phyloP scores from a whole-genome alignment of 1,284 basidiomycete species.

The Puccinia hordei region DNA sequence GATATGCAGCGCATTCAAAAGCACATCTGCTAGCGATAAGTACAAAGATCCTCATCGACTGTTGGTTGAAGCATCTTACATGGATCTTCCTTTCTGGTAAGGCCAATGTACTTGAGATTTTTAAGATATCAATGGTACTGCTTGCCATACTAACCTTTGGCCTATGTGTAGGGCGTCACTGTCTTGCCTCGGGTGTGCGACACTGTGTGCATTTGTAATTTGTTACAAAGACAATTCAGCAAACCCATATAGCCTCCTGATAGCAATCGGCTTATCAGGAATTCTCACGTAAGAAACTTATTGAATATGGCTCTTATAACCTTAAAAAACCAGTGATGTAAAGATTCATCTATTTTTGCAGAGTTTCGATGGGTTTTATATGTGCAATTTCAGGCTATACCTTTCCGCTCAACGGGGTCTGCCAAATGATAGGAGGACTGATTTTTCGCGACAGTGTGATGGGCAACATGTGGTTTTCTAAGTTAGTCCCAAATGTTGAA shows the following conservation, averaged over 20 bases:
- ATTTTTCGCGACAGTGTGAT: conserved; percentile 4
- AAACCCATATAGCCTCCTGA: neutral
- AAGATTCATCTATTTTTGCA: neutral
- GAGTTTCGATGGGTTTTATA: conserved; percentile 36
- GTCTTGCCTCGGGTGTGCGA: neutral
- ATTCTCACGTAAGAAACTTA: conserved; percentile 2
- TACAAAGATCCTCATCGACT: conserved; percentile 31
- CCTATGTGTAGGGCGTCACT: neutral
- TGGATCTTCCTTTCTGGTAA: conserved; percentile 28
- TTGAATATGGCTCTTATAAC: neutral
- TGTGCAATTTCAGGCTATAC: conserved; percentile 13
- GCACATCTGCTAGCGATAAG: neutral
- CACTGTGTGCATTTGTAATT: neutral
- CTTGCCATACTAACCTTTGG: neutral
- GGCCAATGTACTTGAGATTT: neutral
- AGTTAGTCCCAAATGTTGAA: neutral
- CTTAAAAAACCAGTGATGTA: neutral
- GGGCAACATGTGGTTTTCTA: conserved; percentile 32
- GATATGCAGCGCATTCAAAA: conserved; percentile 1
- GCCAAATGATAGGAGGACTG: conserved; percentile 31
- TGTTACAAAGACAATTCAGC: neutral
- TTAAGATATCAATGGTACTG: neutral
- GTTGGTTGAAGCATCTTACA: conserved; percentile 17
- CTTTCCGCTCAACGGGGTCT: conserved; percentile 20
- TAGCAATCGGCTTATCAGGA: conserved; percentile 12